Base-by-base conservation (phyloP, 1,284 basidiomycete species). In the Cryptococcus maquisensis region DNA sequence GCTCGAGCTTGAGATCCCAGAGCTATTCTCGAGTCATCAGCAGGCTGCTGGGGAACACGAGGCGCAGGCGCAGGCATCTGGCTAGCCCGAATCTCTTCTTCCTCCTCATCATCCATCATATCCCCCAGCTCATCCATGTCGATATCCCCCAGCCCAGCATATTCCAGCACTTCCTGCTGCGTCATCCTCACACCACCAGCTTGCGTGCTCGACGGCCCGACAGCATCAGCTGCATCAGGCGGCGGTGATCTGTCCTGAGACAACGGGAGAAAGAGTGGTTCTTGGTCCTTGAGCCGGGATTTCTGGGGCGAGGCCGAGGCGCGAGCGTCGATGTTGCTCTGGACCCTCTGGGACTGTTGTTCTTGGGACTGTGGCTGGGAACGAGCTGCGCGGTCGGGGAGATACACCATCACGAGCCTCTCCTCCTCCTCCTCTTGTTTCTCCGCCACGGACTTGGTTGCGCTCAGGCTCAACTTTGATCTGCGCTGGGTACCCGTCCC, bases 151-250 rank as follows among this genome's bases (percentile, higher is more conserved):
- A 71, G 35, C 1, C 71, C 71, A 1, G 63, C 58, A 28, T 61
- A 26, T 16, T 64, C 56, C n/a, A 71, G 52, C 4, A 61, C 57
- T 39, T 71, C 67, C 32, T 54, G 52, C 51, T 68, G 66, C 2
- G 62, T 60, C 62, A 71, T 63, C 8, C 47, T 42, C 1, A 58
- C n/a, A 7, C 48, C 21, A 21, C 24, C 28, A 32, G 4, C 6
- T 43, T 38, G 21, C 16, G 24, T 48, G n/a, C 7, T 24, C 15
- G 7, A 20, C 21, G 47, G 47, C 10, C 26, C 21, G 10, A 18
- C 16, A 12, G 21, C 12, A n/a, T 43, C 41, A n/a, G n/a, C n/a
- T n/a, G 28, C 28, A 10, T 32, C 28, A 42, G 48, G 42, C 15
- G 4, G 15, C 8, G 6, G 42, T 4, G 38, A 41, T 9, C 43